Conservation (phyloP, 2,329 filamentous ascomycete species). For the Microsporum audouinii region DNA sequence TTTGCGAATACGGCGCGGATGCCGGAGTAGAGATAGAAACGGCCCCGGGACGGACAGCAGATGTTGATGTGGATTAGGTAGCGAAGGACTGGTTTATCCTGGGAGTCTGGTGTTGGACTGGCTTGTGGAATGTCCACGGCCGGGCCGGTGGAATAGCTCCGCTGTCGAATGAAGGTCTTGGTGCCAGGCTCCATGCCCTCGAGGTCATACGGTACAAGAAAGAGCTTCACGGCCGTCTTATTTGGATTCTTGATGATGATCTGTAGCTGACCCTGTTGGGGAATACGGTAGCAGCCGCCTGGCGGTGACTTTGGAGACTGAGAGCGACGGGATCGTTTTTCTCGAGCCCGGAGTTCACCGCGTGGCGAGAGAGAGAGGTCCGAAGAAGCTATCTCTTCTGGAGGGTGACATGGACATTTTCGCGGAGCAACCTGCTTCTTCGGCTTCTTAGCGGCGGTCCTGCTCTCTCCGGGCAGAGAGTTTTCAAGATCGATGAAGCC, state of each 20-base stretch:
- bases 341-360: slow-evolving; percentile 35
- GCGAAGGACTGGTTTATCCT: slow-evolving; percentile 58
- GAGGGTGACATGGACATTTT: slow-evolving; percentile 11
- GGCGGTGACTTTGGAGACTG: slow-evolving; percentile 57
- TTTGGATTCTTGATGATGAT: slow-evolving; percentile 98
- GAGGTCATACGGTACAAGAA: slow-evolving; percentile 85
- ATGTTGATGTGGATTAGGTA: slow-evolving; percentile 92
- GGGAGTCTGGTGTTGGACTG: slow-evolving; percentile 21
- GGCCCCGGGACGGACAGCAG: slow-evolving; percentile 70
- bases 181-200: slow-evolving; percentile 85
- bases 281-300: slow-evolving; percentile 86
- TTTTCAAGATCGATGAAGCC: slow-evolving; percentile 87
- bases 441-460: slow-evolving; percentile 27
- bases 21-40: slow-evolving; percentile 82
- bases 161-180: slow-evolving; percentile 91
- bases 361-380: slow-evolving; percentile 16
- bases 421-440: slow-evolving; percentile 25
- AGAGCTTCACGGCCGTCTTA: slow-evolving; percentile 94
- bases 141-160: slow-evolving; percentile 79
- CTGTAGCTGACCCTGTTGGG: slow-evolving; percentile 84
- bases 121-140: slow-evolving; percentile 60
- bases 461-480: slow-evolving; percentile 46
- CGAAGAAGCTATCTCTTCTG: slow-evolving; percentile 6
- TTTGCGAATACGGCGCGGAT: slow-evolving; percentile 95
- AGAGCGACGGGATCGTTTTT: slow-evolving; percentile 51